Evolutionary conservation across 345 rosid genomes (phyloP).

Genomic region (Gossypium mustelinum): DNA sequence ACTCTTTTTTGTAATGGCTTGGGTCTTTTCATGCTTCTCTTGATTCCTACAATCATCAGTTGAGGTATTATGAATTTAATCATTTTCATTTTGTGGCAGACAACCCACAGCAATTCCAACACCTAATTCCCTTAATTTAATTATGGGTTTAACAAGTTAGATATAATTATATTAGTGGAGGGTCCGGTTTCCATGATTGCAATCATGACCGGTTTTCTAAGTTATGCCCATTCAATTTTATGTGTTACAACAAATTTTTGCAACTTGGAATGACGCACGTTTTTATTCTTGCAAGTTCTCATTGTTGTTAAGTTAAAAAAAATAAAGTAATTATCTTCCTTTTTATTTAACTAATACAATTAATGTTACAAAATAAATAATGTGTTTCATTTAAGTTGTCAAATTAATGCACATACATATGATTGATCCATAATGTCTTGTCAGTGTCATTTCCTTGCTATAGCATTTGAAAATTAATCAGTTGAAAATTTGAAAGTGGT

Average conservation of each 20-base stretch:
- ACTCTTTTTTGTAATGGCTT: constrained; percentile 26
- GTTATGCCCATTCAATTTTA: constrained; percentile 11
- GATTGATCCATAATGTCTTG: background rate
- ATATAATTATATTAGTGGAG: constrained; percentile 30
- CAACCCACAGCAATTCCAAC: constrained; percentile 25
- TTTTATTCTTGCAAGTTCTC: background rate
- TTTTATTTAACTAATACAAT: background rate
- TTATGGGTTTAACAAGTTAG: constrained; percentile 9
- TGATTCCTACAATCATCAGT: constrained; percentile 38
- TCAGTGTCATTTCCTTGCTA: constrained; percentile 5
- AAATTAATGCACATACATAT: background rate
- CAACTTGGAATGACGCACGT: background rate
- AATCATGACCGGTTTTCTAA: constrained; percentile 11
- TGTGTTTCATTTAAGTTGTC: background rate
- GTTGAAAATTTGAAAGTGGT: background rate
- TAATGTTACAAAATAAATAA: background rate
- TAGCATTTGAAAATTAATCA: background rate
- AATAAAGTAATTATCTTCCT: background rate
- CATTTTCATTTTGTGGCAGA: constrained; percentile 40
- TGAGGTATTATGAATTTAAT: background rate
- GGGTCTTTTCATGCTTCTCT: constrained; percentile 33
- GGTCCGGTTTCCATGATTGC: constrained; percentile 21
- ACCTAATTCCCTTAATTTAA: constrained; percentile 19
- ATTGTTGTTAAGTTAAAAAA: background rate
- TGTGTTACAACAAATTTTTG: background rate